Conservation (phyloP, 495 filamentous ascomycete genomes). For the Darksidea phi region DNA sequence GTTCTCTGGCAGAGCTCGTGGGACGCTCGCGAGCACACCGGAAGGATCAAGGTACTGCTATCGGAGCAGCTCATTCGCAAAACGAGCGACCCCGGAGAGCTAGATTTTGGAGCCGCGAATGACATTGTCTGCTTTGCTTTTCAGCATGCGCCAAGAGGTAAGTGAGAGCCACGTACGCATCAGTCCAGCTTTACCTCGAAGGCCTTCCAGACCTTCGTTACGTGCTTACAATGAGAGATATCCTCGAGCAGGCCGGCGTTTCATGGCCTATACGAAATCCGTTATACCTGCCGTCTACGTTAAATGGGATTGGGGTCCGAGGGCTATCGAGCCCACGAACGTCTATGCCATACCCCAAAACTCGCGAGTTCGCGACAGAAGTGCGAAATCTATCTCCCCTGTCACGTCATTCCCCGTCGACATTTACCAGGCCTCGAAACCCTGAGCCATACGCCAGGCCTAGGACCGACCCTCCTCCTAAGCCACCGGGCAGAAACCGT, state of each 20-base stretch:
- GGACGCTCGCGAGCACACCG: conserved; percentile 68
- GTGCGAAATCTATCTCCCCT: conserved; percentile 38
- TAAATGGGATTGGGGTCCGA: no score
- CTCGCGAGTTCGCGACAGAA: not conserved
- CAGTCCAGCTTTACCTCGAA: conserved; percentile 4
- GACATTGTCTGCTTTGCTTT: conserved; percentile 77
- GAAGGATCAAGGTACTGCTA: conserved; percentile 75
- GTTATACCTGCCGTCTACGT: conserved; percentile 44
- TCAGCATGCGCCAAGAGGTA: conserved; percentile 80
- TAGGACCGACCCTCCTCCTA: conserved; percentile 12
- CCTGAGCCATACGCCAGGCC: conserved; percentile 19
- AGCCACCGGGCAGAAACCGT: not conserved
- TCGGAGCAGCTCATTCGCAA: conserved; percentile 51
- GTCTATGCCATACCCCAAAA: not conserved
- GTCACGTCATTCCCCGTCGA: conserved; percentile 13
- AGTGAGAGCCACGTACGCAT: conserved; percentile 30
- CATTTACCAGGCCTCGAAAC: conserved; percentile 4
- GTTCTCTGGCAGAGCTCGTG: conserved; percentile 69
- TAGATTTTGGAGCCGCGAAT: conserved; percentile 20
- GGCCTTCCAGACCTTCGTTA: not conserved
- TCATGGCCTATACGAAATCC: conserved; percentile 81
- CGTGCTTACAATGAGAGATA: conserved; percentile 48
- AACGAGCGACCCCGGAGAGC: not conserved
- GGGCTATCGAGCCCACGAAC: not conserved
- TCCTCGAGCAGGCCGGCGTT: conserved; percentile 74